Evolutionary conservation across 1,139 yeast genomes (phyloP).

Genomic region (Zygoascus sp.): DNA sequence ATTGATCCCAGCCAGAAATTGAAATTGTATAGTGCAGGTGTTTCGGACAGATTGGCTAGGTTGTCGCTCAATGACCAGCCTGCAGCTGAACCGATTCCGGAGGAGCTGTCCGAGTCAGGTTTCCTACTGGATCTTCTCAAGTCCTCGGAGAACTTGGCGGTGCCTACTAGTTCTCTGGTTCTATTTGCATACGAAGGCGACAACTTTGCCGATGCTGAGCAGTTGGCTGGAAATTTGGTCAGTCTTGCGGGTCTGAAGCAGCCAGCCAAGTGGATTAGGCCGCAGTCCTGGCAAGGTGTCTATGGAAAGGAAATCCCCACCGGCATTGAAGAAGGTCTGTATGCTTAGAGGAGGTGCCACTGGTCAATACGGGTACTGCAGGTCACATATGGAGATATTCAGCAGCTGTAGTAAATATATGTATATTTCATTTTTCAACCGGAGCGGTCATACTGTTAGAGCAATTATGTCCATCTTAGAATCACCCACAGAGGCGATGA

Average conservation of each 20-base stretch:
- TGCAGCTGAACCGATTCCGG: slow-evolving; percentile 14
- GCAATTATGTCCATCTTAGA: too few species aligned
- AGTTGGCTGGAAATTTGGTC: slow-evolving; percentile 44
- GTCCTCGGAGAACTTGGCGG: slow-evolving; percentile 11
- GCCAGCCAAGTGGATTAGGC: slow-evolving; percentile 43
- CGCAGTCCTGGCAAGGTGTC: slow-evolving; percentile 79
- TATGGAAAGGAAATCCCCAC: slow-evolving; percentile 72
- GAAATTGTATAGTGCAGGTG: slow-evolving; percentile 16
- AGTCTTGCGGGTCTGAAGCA: slow-evolving; percentile 33
- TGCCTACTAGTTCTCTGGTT: slow-evolving; percentile 25
- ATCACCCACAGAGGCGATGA: too few species aligned
- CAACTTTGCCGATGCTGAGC: slow-evolving; percentile 67
- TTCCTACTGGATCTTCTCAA: slow-evolving; percentile 27
- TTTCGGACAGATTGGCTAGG: slow-evolving; percentile 23
- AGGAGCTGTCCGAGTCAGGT: slow-evolving; percentile 32
- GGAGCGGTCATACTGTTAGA: too few species aligned
- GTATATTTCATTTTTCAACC: too few species aligned
- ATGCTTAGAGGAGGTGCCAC: too few species aligned
- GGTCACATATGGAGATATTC: too few species aligned
- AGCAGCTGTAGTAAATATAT: too few species aligned
- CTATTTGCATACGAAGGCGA: slow-evolving; percentile 85
- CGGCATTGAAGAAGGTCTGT: slow-evolving; percentile 74
- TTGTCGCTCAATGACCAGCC: slow-evolving; percentile 19
- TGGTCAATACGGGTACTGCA: too few species aligned
- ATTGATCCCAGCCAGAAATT: slow-evolving; percentile 16